These are phyloP conservation scores for Penicillium longicatenatum DNA, from an alignment of 495 filamentous ascomycete species.

Conservation along the genomic window DNA sequence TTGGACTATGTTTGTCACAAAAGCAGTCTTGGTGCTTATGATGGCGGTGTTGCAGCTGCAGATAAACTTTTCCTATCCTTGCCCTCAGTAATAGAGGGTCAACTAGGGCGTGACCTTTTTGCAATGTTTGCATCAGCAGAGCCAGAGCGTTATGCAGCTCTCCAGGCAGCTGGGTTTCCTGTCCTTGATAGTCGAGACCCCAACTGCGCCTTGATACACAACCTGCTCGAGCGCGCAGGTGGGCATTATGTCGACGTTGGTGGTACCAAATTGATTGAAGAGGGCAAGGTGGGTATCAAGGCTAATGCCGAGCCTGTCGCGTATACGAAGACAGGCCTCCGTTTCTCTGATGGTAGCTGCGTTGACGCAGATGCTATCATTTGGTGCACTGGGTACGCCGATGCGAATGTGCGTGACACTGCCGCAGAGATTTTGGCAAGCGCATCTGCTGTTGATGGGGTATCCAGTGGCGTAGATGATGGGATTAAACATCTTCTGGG, in stretches of 20 bases:
- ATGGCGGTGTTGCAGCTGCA: conserved; percentile 20
- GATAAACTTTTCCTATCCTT: conserved; percentile 21
- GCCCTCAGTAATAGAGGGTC: conserved; percentile 18
- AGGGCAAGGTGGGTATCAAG: conserved; percentile 34
- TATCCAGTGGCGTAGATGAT: neutral
- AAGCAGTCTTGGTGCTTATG: conserved; percentile 23
- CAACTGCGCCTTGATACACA: conserved; percentile 16
- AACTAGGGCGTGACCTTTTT: conserved; percentile 16
- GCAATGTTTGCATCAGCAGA: conserved; percentile 18
- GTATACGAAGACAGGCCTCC: conserved; percentile 34
- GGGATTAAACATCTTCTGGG: conserved; percentile 9
- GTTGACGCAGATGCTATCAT: conserved; percentile 39
- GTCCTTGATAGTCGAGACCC: conserved; percentile 26
- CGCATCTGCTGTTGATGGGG: neutral
- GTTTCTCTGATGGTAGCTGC: conserved; percentile 36
- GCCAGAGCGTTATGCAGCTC: conserved; percentile 19
- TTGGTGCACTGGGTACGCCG: conserved; percentile 41
- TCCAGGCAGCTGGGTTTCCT: conserved; percentile 21
- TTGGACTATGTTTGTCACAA: conserved; percentile 20
- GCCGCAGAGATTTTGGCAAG: conserved; percentile 30
- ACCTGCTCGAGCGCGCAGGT: conserved; percentile 30
- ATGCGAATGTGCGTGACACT: conserved; percentile 23
- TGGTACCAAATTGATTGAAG: conserved; percentile 32
- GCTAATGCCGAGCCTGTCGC: conserved; percentile 26
- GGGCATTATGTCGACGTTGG: conserved; percentile 47